Base-by-base conservation (phyloP, 768 basidiomycete genomes). In the Asterophora lycoperdoides region DNA sequence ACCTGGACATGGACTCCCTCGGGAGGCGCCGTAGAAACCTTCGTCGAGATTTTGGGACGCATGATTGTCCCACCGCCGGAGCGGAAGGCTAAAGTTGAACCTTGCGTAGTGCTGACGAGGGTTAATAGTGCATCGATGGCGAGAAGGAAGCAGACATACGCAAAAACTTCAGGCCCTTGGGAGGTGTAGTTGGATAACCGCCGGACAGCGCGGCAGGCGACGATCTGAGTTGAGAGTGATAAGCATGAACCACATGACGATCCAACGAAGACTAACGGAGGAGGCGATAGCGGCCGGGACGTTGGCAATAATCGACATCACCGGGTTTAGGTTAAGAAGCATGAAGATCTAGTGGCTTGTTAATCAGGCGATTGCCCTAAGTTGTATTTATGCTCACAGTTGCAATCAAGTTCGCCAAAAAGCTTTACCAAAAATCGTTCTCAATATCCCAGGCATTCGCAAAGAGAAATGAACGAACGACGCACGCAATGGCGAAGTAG, bases 261-360 rank as follows among this genome's bases (percentile, higher is more conserved):
- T 11, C 29, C 37, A 38, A 13, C 41, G 20, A 37, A n/a, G 8
- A 61, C 79, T 55, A 45, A 84, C 84, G 5, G 81, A 83, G 17
- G 80, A 81, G 3, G 79, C 75, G 51, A 86, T 78, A 14, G 83
- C 83, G 29, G 84, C 83, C 3, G 84, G 84, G 36, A 86, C 83
- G 55, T 86, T 86, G 39, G 78, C 79, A 45, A 86, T 82, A 62
- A 87, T 79, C 28, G 80, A 82, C 81, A 85, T 83, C 47, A 85
- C 76, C n/a, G 79, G 71, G 55, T 85, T 86, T 44, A 85, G 68
- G 64, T 86, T 73, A 13, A 86, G 64, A 35, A 86, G 63, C 81
- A 85, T 84, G 64, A 84, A 84, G 30, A 68, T 61, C 73, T 74
- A 41, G 37, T 30, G 10, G 14, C 33, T 2, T 8, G n/a, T 10